A percentile compares a stretch with the other conserved stretches of the same genome.
Evolutionary conservation across 2,329 filamentous ascomycete genomes (phyloP).

Genomic region (Sporothrix luriei): DNA sequence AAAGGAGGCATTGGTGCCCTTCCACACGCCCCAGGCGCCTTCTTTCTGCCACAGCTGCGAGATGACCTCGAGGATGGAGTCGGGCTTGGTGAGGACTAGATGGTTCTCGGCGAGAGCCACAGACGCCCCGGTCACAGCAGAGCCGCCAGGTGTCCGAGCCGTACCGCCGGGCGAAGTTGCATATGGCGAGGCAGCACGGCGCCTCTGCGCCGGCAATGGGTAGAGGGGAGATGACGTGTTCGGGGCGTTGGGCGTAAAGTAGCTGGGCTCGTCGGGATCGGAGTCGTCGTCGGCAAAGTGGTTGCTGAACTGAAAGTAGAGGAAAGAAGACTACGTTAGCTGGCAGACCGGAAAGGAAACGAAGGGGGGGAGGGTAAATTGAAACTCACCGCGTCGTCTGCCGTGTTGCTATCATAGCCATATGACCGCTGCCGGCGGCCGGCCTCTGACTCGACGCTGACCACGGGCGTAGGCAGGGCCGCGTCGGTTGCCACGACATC

Average conservation of each 20-base stretch:
- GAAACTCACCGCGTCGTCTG: slow-evolving; percentile 4
- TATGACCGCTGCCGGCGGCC: slow-evolving; percentile 3
- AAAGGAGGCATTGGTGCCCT: slow-evolving; percentile 88
- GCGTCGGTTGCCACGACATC: slow-evolving; percentile 41
- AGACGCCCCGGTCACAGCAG: background rate
- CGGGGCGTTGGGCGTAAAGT: slow-evolving; percentile 71
- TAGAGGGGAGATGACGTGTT: slow-evolving; percentile 57
- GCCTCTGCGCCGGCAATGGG: slow-evolving; percentile 43
- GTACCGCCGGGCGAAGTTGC: background rate
- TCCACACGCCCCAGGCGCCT: slow-evolving; percentile 91
- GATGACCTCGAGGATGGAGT: slow-evolving; percentile 84
- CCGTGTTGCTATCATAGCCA: background rate
- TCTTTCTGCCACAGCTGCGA: slow-evolving; percentile 87
- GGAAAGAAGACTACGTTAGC: background rate
- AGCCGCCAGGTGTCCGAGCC: background rate
- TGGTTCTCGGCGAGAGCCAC: slow-evolving; percentile 54
- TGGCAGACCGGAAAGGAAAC: background rate
- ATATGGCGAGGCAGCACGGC: slow-evolving; percentile 15
- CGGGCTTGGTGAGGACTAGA: slow-evolving; percentile 70
- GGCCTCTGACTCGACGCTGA: background rate
- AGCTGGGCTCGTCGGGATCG: slow-evolving; percentile 76
- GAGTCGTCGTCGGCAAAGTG: slow-evolving; percentile 62
- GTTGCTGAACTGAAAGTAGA: background rate
- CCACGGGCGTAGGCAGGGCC: slow-evolving; percentile 37
- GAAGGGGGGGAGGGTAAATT: background rate